Evolutionary conservation across 495 filamentous ascomycete species (phyloP), one percentile per base, ranked within the genome.

Genomic region (Neurospora intermedia): DNA sequence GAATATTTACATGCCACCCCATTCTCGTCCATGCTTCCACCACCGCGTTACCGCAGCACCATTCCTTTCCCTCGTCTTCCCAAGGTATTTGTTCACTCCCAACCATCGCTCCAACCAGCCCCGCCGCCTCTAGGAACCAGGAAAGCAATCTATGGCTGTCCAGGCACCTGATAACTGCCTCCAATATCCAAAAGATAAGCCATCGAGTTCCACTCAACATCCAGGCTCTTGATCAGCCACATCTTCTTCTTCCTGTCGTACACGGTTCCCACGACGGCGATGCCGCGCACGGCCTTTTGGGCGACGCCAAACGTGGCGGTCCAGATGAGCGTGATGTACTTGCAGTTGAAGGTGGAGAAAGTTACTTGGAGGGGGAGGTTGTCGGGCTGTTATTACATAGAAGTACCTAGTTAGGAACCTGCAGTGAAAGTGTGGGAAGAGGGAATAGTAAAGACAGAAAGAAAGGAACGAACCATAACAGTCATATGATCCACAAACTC

Each of bases 141-240:
- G 35, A 38, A 38, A 38, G 35, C 35, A 39, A 39, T 8, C 9
- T 42, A 70, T 15, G 40, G 3, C 77, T 70, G 72, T 0, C 43
- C 72, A 15, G 77, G 77, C 45, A 73, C 40, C 41, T 43, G 48
- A 23, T 48, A 76, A 31, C 35, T 72, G 0, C 80, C 80, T 35
- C 77, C 77, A 10, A 81, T 74, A 71, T 81, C 71, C n/a, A 66
- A 8, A 9, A 76, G 13, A 38, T 76, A 82, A 40, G 74, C 75
- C 11, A 79, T 27, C 69, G 20, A 75, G 75, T 81, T 80, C 74
- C 80, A 80, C 78, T 82, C 80, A 18, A 81, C 76, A 38, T 81
- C 79, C 2, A 82, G 41, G 70, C 45, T 73, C 69, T 69, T 73
- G 73, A 82, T 76, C 74, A 77, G 75, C 80, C 80, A 82, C 40